Evolutionary conservation across 164 flowering plant species (phyloP).

Genomic region (Paratinospora sagittata): DNA sequence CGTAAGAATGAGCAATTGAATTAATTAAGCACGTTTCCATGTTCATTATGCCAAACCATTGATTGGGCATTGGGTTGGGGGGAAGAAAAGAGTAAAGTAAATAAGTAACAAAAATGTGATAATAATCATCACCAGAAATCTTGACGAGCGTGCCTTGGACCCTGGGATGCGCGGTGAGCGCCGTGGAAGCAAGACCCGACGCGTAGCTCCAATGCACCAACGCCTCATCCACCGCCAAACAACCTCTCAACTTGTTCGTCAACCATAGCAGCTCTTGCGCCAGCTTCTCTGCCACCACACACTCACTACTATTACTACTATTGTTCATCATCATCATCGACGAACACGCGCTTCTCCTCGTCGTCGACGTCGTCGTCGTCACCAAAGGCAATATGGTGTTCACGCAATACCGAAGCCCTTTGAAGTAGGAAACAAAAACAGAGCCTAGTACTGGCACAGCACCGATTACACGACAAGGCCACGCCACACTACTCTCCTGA

Average conservation of each 20-base stretch:
- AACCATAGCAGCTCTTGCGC: slow-evolving; percentile 50
- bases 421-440: slow-evolving; percentile 21
- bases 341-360: no score
- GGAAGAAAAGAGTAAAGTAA: no score
- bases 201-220: slow-evolving; percentile 45
- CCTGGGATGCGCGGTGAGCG: slow-evolving; percentile 35
- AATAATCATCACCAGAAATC: slow-evolving; percentile 28
- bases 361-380: slow-evolving; percentile 1
- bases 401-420: slow-evolving; percentile 19
- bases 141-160: slow-evolving; percentile 43
- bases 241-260: slow-evolving; percentile 29
- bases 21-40: no score
- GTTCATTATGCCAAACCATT: no score
- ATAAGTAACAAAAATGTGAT: no score
- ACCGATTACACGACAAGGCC: slow-evolving; percentile 23
- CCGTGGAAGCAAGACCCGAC: slow-evolving; percentile 35
- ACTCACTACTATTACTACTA: no score
- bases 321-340: no score
- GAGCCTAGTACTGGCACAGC: slow-evolving; percentile 36
- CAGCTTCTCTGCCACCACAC: slow-evolving; percentile 39
- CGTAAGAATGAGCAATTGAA: no score
- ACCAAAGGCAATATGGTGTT: slow-evolving; percentile 12
- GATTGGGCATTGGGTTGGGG: no score
- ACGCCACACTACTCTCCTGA: no score
- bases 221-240: slow-evolving; percentile 40